Evolutionary conservation across 371 early-diverging fungal species (phyloP).

Genomic region (Coemansia sp.): DNA sequence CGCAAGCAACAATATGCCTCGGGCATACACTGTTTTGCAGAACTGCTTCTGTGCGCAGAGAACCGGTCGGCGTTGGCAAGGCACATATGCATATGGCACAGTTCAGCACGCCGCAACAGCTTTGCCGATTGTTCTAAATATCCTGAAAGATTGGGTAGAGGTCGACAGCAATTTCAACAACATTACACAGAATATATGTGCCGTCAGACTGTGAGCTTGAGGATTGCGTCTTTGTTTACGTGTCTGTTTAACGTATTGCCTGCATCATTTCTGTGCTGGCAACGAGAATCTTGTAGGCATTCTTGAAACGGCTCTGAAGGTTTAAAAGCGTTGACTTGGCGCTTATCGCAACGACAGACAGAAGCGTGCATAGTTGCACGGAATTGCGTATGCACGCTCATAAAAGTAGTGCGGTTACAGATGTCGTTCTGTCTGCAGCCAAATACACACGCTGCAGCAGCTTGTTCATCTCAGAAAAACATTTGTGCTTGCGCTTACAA

Average conservation of each 20-base stretch:
- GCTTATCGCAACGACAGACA: neutral
- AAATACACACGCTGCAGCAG: neutral
- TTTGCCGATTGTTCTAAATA: conserved; percentile 1
- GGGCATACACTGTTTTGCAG: no score
- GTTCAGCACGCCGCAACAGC: neutral
- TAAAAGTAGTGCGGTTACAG: neutral
- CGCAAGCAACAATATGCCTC: no score
- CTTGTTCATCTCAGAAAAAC: neutral
- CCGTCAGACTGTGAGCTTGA: no score
- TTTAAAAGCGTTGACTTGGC: neutral
- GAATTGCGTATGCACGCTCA: neutral
- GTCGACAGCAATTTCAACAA: no score
- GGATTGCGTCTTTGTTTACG: no score
- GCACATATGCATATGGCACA: neutral
- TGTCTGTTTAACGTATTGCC: neutral
- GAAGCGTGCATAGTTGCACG: neutral
- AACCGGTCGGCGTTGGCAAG: neutral
- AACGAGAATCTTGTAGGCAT: neutral
- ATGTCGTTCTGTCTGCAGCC: conserved; percentile 4
- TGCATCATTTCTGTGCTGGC: neutral
- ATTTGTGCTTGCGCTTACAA: neutral
- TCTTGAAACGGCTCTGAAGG: neutral
- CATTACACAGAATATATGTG: no score
- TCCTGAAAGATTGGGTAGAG: neutral
- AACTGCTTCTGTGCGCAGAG: no score